phyloP scores from a whole-genome alignment of 1,139 yeast genomes.

The Yamadazyma jaroonii region DNA sequence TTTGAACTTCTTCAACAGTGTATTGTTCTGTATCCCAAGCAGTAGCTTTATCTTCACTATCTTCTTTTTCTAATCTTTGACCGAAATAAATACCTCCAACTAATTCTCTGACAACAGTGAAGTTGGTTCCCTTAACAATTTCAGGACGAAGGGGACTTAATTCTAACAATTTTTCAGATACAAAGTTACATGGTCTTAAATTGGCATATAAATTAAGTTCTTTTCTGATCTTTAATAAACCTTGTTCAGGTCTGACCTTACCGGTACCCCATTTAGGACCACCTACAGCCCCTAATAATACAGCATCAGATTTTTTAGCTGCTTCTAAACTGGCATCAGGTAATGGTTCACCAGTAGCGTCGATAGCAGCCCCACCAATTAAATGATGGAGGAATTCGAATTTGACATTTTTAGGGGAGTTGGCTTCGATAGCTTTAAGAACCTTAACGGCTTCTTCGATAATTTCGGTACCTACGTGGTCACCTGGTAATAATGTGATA shows the following conservation, averaged over 20 bases:
- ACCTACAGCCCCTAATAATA: constrained; percentile 94
- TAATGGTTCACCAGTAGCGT: constrained; percentile 89
- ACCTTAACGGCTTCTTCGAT: constrained; percentile 90
- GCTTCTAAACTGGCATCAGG: constrained; percentile 86
- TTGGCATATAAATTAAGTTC: constrained; percentile 93
- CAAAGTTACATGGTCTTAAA: constrained; percentile 94
- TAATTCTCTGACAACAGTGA: constrained; percentile 89
- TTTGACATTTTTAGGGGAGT: constrained; percentile 54
- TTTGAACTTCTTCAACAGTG: constrained; percentile 83
- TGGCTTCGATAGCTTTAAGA: constrained; percentile 68
- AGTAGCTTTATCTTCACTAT: constrained; percentile 54
- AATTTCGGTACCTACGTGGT: constrained; percentile 93
- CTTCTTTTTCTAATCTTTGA: constrained; percentile 88
- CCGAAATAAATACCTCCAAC: constrained; percentile 99
- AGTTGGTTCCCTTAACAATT: constrained; percentile 84
- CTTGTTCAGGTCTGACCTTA: constrained; percentile 94
- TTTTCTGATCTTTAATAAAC: constrained; percentile 87
- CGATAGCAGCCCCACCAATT: constrained; percentile 98
- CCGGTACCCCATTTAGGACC: constrained; percentile 99
- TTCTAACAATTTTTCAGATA: constrained; percentile 78
- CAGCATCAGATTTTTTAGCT: constrained; percentile 90
- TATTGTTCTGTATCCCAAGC: constrained; percentile 96
- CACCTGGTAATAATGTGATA: constrained; percentile 90
- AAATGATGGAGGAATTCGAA: constrained; percentile 80
- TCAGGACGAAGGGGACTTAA: constrained; percentile 85